Base-by-base conservation (phyloP, 2,329 filamentous ascomycete genomes). In the Aspergillus ustus region DNA sequence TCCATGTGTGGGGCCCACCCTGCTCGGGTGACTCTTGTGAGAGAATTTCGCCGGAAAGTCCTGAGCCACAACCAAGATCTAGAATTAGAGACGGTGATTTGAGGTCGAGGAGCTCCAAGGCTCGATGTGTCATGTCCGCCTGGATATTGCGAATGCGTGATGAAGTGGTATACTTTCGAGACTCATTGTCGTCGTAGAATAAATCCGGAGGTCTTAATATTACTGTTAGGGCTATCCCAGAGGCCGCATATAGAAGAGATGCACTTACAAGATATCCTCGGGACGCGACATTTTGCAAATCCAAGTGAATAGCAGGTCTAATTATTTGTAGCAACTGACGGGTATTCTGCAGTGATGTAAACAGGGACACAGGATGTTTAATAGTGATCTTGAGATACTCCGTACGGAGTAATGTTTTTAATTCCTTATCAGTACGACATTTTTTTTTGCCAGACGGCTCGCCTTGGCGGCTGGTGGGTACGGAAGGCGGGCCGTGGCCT, bases 121-220 rank as follows among this genome's bases (percentile, higher is more conserved):
- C 95, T 60, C 95, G 91, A 69, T 92, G 85, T 29, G 95, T 97
- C 95, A 99, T 99, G 65, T 88, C 87, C 0, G 93, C 91, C 78
- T 99, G 95, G 70, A 99, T 97, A 70, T 91, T 93, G 73, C 95
- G 92, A 74, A 99, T 98, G 66, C 95, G 92, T 4, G 93, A 97
- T 66, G 89, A 94, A 4, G 94, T 97, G 8, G 95, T 98, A 83
- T 99, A 99, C 84, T 98, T 98, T 76, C 91, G 90, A 34, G 95
- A 94, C 83, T 97, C 94, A 77, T 85, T 84, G 81, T 98, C 94
- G 83, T 97, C 90, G 85, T 99, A 99, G 83, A 96, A 96, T 74
- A 98, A 90, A 81, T 99, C 95, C 67, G 95, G 94, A 54, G 93
- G 92, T 75, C 92, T 96, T 76, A 19, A 20, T 31, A 11, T 46